Base-by-base conservation (phyloP, 1,139 yeast genomes). In the Kurtzmaniella quercitrusa region DNA sequence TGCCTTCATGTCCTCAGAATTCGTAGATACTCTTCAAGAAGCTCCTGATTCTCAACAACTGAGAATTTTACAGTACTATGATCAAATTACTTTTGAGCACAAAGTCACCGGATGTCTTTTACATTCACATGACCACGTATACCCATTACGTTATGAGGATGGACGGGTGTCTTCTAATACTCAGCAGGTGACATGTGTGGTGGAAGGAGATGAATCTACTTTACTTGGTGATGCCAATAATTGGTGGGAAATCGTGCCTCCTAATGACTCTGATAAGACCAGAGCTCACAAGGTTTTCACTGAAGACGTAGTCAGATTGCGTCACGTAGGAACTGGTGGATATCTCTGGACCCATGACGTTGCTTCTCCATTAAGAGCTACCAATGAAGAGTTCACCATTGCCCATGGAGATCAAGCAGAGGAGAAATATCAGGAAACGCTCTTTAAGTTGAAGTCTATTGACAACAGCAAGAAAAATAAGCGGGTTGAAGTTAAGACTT, bases 121-220 rank as follows among this genome's bases (percentile, higher is more conserved):
- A 56, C 97, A 93, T 62, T 93, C 98, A 1, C 97, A 90, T 57
- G 75, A 69, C 31, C 65, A 63, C 40, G 61, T 54, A 12, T 93
- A 93, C 62, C 99, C 99, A 34, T 71, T 90, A 56, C 82, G 97
- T 60, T 93, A 93, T 61, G 97, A 89, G 45, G 98, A 93, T 61
- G 98, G 98, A 11, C 83, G 99, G 67, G 75, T 93, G 43, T 91
- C 98, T 1, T 90, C 98, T 10, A 87, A 88, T 62, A 93, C 95
- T 46, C 98, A 93, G 68, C 96, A 89, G 65, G 96, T 93, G 27
- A 90, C 97, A 6, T 88, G 89, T 52, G 79, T 81, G 45, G 51
- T 57, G 37, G 59, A 60, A 40, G 42, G 46, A 3, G 52, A 50
- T 15, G 54, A 63, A 12, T 69, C 65, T 40, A 70, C 66, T 14